Percentiles rank a stretch among this genome's conserved stretches.
phyloP scores from a whole-genome alignment of 2,329 filamentous ascomycete species.

The Hirsutella rhossiliensis region DNA sequence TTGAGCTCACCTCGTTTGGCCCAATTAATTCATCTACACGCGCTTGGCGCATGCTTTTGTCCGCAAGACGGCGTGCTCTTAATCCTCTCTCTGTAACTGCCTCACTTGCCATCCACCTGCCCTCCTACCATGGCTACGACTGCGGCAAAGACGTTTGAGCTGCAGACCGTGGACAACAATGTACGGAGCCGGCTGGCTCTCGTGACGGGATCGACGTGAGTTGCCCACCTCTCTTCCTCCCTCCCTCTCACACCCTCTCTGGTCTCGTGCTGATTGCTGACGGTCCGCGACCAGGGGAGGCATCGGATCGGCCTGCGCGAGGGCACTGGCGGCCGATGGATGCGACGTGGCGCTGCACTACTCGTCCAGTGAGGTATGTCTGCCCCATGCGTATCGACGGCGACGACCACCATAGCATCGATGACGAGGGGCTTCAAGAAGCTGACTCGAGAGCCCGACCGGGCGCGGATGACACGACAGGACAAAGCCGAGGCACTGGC shows the following conservation, averaged over 20 bases:
- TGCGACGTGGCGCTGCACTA: constrained; percentile 23
- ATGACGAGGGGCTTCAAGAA: neutral
- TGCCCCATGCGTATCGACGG: neutral
- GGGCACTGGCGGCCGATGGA: constrained; percentile 19
- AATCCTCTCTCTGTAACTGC: no score
- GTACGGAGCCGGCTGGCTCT: constrained; percentile 17
- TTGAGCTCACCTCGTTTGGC: no score
- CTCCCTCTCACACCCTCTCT: neutral
- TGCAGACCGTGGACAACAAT: constrained; percentile 12
- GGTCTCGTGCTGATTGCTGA: neutral
- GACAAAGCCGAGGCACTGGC: constrained; percentile 17
- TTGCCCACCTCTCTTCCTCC: neutral
- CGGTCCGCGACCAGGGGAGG: constrained; percentile 15
- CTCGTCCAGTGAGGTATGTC: constrained; percentile 17
- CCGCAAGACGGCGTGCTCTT: no score
- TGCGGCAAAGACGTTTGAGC: constrained; percentile 7
- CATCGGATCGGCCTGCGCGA: constrained; percentile 20
- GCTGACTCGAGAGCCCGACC: neutral
- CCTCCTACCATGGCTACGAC: neutral
- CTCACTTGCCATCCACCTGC: no score
- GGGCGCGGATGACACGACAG: constrained; percentile 4
- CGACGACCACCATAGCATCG: neutral
- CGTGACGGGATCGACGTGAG: constrained; percentile 20
- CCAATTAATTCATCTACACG: no score
- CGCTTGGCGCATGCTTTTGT: no score